These are phyloP conservation scores for Coemansia sp. DNA, from an alignment of 192 early-diverging fungal species.

Conservation along the genomic window DNA sequence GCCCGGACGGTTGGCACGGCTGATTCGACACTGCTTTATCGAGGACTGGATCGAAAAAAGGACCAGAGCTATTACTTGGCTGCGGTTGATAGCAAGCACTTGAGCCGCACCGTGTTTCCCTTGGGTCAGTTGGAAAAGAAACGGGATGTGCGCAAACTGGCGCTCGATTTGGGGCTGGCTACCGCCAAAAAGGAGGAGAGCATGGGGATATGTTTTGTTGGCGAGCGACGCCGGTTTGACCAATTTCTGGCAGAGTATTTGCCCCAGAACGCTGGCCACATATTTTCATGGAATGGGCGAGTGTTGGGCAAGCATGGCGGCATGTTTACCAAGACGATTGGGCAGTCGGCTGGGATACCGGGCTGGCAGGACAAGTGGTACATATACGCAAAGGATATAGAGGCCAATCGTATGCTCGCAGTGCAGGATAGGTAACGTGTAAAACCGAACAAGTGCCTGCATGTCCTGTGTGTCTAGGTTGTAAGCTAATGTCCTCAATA, in stretches of 20 bases:
- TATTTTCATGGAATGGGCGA: constrained; percentile 48
- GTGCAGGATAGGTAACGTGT: constrained; percentile 66
- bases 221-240: constrained; percentile 74
- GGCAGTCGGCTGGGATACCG: constrained; percentile 72
- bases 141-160: constrained; percentile 70
- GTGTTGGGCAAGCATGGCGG: constrained; percentile 60
- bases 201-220: constrained; percentile 98
- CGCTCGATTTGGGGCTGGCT: constrained; percentile 57
- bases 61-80: constrained; percentile 97
- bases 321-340: constrained; percentile 76
- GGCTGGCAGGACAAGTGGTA: constrained; percentile 73
- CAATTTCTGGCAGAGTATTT: constrained; percentile 74
- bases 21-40: background rate
- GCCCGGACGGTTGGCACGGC: constrained; percentile 16
- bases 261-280: constrained; percentile 39
- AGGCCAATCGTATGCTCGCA: constrained; percentile 68
- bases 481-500: no score
- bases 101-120: constrained; percentile 73
- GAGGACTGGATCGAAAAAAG: constrained; percentile 72
- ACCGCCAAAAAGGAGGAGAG: constrained; percentile 80
- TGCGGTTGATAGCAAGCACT: constrained; percentile 40
- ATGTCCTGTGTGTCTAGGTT: no score
- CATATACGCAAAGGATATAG: constrained; percentile 69
- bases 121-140: constrained; percentile 75
- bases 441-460: constrained; percentile 11